phyloP scores from a whole-genome alignment of 2,329 filamentous ascomycete species.

The Endothia cerciana region DNA sequence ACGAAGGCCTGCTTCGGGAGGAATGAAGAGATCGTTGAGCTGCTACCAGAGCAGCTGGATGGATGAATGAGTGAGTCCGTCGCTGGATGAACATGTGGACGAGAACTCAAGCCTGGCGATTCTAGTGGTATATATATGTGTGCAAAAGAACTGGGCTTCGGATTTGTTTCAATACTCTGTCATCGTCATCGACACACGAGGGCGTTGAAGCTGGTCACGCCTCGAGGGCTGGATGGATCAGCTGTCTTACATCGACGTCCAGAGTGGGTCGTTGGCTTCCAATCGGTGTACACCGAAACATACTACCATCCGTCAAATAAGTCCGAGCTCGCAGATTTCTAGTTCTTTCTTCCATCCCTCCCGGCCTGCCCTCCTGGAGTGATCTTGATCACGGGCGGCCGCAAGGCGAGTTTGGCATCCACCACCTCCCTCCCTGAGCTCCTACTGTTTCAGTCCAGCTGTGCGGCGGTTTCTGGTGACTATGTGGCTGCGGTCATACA shows the following conservation, averaged over 20 bases:
- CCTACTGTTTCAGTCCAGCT: background rate
- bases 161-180: background rate
- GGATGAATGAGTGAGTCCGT: background rate
- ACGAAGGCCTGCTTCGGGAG: background rate
- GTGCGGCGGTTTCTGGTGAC: background rate
- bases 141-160: background rate
- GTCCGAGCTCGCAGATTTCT: background rate
- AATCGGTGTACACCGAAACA: background rate
- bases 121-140: background rate
- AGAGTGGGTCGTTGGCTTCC: background rate
- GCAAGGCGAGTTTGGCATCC: background rate
- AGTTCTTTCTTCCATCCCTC: background rate
- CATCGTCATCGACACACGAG: background rate
- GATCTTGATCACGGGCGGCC: background rate
- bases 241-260: background rate
- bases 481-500: background rate
- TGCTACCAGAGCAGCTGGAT: background rate
- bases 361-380: background rate
- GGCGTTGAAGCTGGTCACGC: background rate
- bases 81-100: background rate
- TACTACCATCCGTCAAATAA: background rate
- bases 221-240: background rate
- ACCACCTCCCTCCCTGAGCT: background rate
- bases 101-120: background rate
- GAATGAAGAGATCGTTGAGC: background rate